These are phyloP conservation scores for Talaromyces rugulosus DNA, from an alignment of 2,329 filamentous ascomycete species.

Conservation along the genomic window DNA sequence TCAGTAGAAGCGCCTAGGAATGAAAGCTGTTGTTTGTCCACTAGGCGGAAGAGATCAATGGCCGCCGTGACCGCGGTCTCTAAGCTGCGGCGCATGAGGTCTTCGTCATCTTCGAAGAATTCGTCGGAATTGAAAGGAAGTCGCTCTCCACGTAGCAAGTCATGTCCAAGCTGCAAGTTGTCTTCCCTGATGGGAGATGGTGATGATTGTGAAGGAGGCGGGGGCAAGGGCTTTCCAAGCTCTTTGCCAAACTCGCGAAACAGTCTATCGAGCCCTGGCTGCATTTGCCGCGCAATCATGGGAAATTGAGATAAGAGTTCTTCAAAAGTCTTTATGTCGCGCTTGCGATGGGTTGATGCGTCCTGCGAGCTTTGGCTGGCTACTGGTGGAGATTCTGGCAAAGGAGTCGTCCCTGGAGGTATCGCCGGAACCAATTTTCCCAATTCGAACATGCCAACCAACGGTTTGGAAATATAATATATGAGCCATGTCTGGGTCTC, in stretches of 20 bases:
- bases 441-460: slow-evolving; percentile 79
- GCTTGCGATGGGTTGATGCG: slow-evolving; percentile 57
- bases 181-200: slow-evolving; percentile 55
- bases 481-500: slow-evolving; percentile 93
- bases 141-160: slow-evolving; percentile 20
- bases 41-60: slow-evolving; percentile 91
- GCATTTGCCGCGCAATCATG: slow-evolving; percentile 95
- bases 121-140: slow-evolving; percentile 58
- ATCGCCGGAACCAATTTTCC: slow-evolving; percentile 67
- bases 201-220: slow-evolving; percentile 53
- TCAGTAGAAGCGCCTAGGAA: slow-evolving; percentile 89
- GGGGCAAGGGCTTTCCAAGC: slow-evolving; percentile 78
- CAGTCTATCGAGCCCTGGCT: slow-evolving; percentile 79
- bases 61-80: slow-evolving; percentile 90
- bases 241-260: slow-evolving; percentile 86
- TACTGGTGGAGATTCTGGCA: slow-evolving; percentile 14
- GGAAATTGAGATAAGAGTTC: slow-evolving; percentile 89
- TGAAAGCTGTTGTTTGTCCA: slow-evolving; percentile 93
- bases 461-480: slow-evolving; percentile 88
- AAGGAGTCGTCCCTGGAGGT: slow-evolving; percentile 38
- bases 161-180: slow-evolving; percentile 22
- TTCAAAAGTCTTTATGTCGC: slow-evolving; percentile 84
- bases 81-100: slow-evolving; percentile 79
- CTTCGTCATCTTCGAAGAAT: slow-evolving; percentile 84
- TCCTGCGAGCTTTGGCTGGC: slow-evolving; percentile 28